Conservation (phyloP, 768 basidiomycete species). For the Leccinellum luteum region DNA sequence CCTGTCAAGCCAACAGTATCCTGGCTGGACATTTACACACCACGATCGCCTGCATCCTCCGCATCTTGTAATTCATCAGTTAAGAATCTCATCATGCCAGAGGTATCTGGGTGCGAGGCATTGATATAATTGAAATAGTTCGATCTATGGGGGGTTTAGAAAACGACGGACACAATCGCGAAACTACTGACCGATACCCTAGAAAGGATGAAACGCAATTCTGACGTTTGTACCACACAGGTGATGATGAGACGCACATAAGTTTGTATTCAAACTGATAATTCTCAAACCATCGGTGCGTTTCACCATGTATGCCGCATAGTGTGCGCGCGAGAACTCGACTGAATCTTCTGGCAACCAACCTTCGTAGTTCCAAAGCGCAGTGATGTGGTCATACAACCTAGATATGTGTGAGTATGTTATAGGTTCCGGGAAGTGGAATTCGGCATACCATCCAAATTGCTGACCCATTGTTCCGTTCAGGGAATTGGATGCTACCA, state of each 20-base stretch:
- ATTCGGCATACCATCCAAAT: conserved; percentile 55
- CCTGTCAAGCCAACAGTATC: conserved; percentile 10
- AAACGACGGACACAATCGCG: background rate
- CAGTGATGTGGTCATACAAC: conserved; percentile 76
- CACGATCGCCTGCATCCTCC: conserved; percentile 72
- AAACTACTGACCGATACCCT: conserved; percentile 33
- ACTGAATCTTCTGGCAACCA: conserved; percentile 65
- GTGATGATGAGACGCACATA: conserved; percentile 48
- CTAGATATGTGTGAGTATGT: conserved; percentile 31
- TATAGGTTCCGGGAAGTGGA: background rate
- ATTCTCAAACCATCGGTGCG: conserved; percentile 64
- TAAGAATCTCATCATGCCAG: conserved; percentile 74
- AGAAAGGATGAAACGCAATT: conserved; percentile 1
- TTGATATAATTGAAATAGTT: conserved; percentile 82
- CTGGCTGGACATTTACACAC: conserved; percentile 32
- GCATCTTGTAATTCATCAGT: conserved; percentile 78
- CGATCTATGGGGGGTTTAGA: conserved; percentile 36
- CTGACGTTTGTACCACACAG: background rate
- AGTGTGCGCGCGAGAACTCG: conserved; percentile 60
- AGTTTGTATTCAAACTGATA: conserved; percentile 73
- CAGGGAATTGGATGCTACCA: conserved; percentile 60
- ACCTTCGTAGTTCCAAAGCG: conserved; percentile 65
- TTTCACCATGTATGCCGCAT: conserved; percentile 69
- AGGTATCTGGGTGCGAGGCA: conserved; percentile 62
- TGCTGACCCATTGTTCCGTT: conserved; percentile 54